Evolutionary conservation across 2,329 filamentous ascomycete genomes (phyloP).

Genomic region (Trichoderma koningii): DNA sequence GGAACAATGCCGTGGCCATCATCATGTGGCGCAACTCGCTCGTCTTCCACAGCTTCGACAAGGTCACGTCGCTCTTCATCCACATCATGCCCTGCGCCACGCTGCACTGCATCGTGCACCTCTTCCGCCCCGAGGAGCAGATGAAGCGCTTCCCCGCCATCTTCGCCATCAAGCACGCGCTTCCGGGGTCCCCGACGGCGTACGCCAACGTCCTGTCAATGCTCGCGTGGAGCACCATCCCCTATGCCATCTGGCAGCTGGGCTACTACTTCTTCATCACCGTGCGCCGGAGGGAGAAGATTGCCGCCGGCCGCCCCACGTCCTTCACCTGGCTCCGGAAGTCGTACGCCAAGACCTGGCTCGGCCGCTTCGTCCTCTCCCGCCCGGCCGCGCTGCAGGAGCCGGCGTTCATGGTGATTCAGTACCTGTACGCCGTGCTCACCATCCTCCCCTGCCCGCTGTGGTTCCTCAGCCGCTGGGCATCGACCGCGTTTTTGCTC

Average conservation of each 20-base stretch:
- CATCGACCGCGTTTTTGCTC: slow-evolving; percentile 74
- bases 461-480: slow-evolving; percentile 89
- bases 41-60: slow-evolving; percentile 98
- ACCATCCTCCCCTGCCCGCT: slow-evolving; percentile 94
- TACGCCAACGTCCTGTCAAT: slow-evolving; percentile 78
- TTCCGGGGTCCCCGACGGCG: slow-evolving; percentile 72
- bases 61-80: slow-evolving; percentile 97
- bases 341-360: slow-evolving; percentile 86
- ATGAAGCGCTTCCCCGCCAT: slow-evolving; percentile 77
- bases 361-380: slow-evolving; percentile 80
- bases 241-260: slow-evolving; percentile 91
- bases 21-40: slow-evolving; percentile 99
- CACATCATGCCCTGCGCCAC: slow-evolving; percentile 98
- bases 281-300: slow-evolving; percentile 90
- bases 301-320: slow-evolving; percentile 90
- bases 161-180: slow-evolving; percentile 72
- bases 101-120: slow-evolving; percentile 87
- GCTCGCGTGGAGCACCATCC: slow-evolving; percentile 91
- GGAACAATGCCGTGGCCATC: slow-evolving; percentile 96
- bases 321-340: slow-evolving; percentile 96
- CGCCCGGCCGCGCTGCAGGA: slow-evolving; percentile 79
- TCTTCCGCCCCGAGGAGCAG: slow-evolving; percentile 68
- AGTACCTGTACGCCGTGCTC: slow-evolving; percentile 84
- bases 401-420: slow-evolving; percentile 91
- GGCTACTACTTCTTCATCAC: slow-evolving; percentile 94